Evolutionary conservation across 495 filamentous ascomycete genomes (phyloP).

Genomic region (Penicillium nucicola): DNA sequence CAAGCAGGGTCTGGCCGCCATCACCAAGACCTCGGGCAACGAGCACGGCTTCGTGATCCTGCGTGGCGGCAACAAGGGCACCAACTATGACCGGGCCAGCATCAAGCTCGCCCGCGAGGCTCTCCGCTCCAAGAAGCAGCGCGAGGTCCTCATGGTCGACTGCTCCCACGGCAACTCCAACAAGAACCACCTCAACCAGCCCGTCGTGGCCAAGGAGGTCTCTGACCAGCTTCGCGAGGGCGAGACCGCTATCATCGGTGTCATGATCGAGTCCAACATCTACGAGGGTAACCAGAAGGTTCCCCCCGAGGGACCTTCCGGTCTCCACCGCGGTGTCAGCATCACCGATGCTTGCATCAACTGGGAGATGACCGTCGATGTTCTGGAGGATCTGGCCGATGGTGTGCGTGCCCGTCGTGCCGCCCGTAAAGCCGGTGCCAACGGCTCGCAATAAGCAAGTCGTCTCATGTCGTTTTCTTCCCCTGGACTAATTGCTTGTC

Average conservation of each 20-base stretch:
- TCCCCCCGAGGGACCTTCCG: slow-evolving; percentile 73
- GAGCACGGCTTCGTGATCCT: slow-evolving; percentile 97
- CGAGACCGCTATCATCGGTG: slow-evolving; percentile 84
- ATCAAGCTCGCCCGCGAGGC: slow-evolving; percentile 76
- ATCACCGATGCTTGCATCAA: slow-evolving; percentile 98
- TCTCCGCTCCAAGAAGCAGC: slow-evolving; percentile 79
- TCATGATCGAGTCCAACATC: slow-evolving; percentile 99
- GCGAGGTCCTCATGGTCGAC: slow-evolving; percentile 92
- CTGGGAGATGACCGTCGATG: slow-evolving; percentile 84
- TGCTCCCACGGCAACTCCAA: slow-evolving; percentile 82
- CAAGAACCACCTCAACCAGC: slow-evolving; percentile 79
- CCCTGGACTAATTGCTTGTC: slow-evolving; percentile 1
- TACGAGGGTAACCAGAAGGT: slow-evolving; percentile 95
- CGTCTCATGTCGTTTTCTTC: not conserved
- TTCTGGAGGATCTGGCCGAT: slow-evolving; percentile 82
- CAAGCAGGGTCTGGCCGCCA: slow-evolving; percentile 95
- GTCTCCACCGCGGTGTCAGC: slow-evolving; percentile 85
- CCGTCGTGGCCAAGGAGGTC: slow-evolving; percentile 79
- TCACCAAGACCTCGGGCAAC: slow-evolving; percentile 88
- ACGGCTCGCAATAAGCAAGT: slow-evolving; percentile 26
- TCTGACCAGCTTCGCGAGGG: slow-evolving; percentile 83
- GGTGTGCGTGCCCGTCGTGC: slow-evolving; percentile 74
- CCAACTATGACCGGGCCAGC: slow-evolving; percentile 87
- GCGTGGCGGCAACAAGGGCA: slow-evolving; percentile 86
- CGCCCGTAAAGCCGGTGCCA: slow-evolving; percentile 28